phyloP scores from a whole-genome alignment of 1,139 yeast genomes.

The Candida labiduridarum region DNA sequence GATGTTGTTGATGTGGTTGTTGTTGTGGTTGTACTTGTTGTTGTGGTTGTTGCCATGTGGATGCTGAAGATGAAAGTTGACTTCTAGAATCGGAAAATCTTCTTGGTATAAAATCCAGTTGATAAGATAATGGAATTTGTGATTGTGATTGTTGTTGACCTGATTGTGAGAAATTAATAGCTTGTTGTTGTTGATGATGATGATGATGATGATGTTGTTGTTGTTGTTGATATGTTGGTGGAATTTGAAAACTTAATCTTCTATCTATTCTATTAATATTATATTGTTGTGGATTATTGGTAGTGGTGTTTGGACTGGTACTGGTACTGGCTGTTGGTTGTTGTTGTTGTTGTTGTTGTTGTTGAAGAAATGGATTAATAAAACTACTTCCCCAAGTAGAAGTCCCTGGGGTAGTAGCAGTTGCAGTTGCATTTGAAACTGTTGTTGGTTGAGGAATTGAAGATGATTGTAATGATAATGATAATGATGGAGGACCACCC shows the following conservation, averaged over 20 bases:
- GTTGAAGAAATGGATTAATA: slow-evolving; percentile 13
- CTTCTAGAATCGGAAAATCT: slow-evolving; percentile 13
- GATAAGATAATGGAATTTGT: slow-evolving; percentile 4
- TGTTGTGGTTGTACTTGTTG: slow-evolving; percentile 3
- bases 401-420: not conserved
- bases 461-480: too few relatives aligned
- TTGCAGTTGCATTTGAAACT: not conserved
- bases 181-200: slow-evolving; percentile 6
- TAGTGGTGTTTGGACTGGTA: slow-evolving; percentile 8
- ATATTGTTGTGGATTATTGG: slow-evolving; percentile 2
- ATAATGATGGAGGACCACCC: not conserved
- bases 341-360: slow-evolving; percentile 11
- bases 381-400: slow-evolving; percentile 6
- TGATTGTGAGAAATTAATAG: slow-evolving; percentile 6
- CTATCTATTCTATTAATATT: slow-evolving; percentile 10
- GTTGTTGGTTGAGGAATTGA: too few relatives aligned
- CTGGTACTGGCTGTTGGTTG: slow-evolving; percentile 12
- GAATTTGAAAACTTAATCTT: slow-evolving; percentile 15
- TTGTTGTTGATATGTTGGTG: slow-evolving; percentile 9
- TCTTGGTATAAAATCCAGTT: slow-evolving; percentile 13
- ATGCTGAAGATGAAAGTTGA: not conserved
- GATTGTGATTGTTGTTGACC: slow-evolving; percentile 8
- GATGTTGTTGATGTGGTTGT: slow-evolving; percentile 10
- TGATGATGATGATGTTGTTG: slow-evolving; percentile 1
- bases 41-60: slow-evolving; percentile 2